Evolutionary conservation across 257 asterid species (phyloP), one percentile per base, ranked within the genome.

Genomic region (Schizonepeta tenuifolia): DNA sequence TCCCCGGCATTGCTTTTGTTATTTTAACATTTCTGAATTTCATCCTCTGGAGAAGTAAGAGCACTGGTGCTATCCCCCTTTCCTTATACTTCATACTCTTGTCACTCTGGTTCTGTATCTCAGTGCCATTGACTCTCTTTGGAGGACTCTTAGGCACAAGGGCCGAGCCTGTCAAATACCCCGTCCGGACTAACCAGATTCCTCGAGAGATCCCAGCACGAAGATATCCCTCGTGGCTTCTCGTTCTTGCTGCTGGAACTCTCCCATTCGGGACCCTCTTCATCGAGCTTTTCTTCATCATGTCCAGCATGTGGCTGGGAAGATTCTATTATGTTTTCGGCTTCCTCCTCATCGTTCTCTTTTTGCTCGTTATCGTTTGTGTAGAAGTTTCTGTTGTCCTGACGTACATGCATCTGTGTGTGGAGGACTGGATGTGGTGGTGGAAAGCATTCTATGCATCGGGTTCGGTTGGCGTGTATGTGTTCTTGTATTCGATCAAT

Each of bases 371-470:
- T 6, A 69, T 86, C 7, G 97, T 91, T 12, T 87, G 97, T 82
- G 92, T 83, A 38, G 91, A 89, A 75, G 92, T 87, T 49, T 89
- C 93, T 0, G 86, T 91, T 10, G 94, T 91, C 13, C 82, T 91
- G 51, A 90, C 97, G 1, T 90, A 89, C 82, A 91, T 88, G 97
- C 96, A 91, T 81, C 85, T 90, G 9, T 91, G 94, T 40, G 93
- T 87, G 17, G 97, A 90, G 86, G 97, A 88, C 26, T 88, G 96
- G 92, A 84, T 79, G 91, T 90, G 96, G 97, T 91, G 97, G 97
- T 91, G 97, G 97, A 91, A 91, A 79, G 89, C 97, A 9, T 87
- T 88, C 80, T 88, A 75, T 10, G 89, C 97, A 24, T 86, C 95
- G 0, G 93, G 96, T 26, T 91, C 96, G 24, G 97, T 91, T 61